Conservation (phyloP, 805 yeast genomes). For the Ogataea haglerorum region DNA sequence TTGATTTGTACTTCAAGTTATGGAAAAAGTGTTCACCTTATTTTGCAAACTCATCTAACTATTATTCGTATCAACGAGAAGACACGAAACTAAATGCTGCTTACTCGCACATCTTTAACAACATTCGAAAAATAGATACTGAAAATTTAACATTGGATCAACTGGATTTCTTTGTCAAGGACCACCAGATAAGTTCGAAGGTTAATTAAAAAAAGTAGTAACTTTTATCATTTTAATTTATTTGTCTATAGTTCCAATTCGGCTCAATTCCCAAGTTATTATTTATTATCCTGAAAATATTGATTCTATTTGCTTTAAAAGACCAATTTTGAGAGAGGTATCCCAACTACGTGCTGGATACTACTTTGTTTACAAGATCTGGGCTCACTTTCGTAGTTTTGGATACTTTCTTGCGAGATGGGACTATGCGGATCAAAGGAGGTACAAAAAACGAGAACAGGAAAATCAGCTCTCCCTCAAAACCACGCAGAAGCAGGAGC, state of each 20-base stretch:
- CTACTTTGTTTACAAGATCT: not conserved
- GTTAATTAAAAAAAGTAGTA: not conserved
- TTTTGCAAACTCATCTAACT: constrained; percentile 42
- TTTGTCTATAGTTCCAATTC: not conserved
- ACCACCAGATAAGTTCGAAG: not conserved
- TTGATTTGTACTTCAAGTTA: constrained; percentile 50
- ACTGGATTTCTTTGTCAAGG: constrained; percentile 26
- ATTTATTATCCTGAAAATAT: not conserved
- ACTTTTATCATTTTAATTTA: not conserved
- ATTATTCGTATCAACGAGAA: constrained; percentile 39
- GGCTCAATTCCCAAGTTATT: not conserved
- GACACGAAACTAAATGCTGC: constrained; percentile 41
- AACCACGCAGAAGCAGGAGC: too few relatives aligned
- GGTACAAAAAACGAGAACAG: not conserved
- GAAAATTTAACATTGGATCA: constrained; percentile 37
- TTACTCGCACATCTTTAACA: constrained; percentile 32
- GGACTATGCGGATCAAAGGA: not conserved
- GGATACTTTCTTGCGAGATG: too few relatives aligned
- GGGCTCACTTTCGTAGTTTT: too few relatives aligned
- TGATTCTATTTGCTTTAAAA: too few relatives aligned
- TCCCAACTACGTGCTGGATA: too few relatives aligned
- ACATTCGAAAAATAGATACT: constrained; percentile 33
- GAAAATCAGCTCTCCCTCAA: too few relatives aligned
- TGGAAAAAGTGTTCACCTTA: constrained; percentile 48
- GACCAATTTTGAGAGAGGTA: too few relatives aligned